Base-by-base conservation (phyloP, 2,329 filamentous ascomycete species). In the Colletotrichum sp. region DNA sequence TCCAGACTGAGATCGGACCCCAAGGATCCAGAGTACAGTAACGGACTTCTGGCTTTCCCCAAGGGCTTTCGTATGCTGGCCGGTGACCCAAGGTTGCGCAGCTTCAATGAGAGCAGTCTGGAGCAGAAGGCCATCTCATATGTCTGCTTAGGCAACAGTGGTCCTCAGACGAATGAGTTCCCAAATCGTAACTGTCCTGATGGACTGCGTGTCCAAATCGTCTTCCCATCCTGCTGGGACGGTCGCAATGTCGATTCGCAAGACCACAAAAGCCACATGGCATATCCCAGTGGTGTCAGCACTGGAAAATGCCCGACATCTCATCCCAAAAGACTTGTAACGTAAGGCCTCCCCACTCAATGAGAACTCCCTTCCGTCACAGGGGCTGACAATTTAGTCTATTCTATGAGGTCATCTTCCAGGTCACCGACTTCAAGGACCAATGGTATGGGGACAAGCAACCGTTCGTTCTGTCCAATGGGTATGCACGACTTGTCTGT, bases 391-490 rank as follows among this genome's bases (percentile, higher is more conserved):
- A 6, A 34, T 13, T 18, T 29, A 74, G 72, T 66, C 79, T 91
- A 71, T 91, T 91, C 83, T 87, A 84, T 77, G 90, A 91, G 83
- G 85, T 87, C 68, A 92, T 90, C 86, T 91, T 88, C 87, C 85
- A 90, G 80, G 91, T 90, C 5, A 86, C 86, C 47, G 79, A 82
- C 36, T 90, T 91, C 79, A 75, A 82, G 73, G 83, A 85, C 77
- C 85, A 86, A 78, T 91, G 90, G 89, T 85, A 87, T 74, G 89
- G 88, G 77, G 76, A 80, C 43, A 81, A 79, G 33, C 89, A 90
- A 83, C 91, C 91, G 13, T 94, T 94, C 78, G 90, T 94, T 67
- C 88, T 94, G 59, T 86, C 92, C 75, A 91, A 91, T 78, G 93
- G 93, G 76, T 79, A 43, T 31, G 72, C 59, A 15, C 76, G 21